These are phyloP conservation scores for Turnera subulata DNA, from an alignment of 345 rosid species.

Conservation along the genomic window DNA sequence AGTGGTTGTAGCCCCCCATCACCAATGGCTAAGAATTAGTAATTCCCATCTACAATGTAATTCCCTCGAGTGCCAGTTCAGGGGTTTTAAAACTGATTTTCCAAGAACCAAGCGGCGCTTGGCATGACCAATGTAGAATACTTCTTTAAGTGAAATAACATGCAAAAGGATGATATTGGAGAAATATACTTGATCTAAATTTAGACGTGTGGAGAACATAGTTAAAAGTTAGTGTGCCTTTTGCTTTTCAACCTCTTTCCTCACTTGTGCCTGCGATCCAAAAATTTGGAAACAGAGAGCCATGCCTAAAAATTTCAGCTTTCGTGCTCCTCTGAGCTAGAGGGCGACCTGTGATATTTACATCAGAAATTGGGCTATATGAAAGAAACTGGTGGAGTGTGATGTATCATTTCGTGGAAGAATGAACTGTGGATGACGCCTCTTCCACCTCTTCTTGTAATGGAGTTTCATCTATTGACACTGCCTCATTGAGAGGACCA, in stretches of 20 bases:
- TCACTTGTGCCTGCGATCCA: slow-evolving; percentile 4
- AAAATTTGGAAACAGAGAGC: background rate
- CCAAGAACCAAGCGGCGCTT: no score
- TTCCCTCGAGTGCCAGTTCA: no score
- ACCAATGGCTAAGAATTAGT: no score
- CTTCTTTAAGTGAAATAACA: no score
- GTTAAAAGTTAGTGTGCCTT: no score
- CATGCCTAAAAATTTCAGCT: slow-evolving; percentile 1
- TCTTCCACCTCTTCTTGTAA: slow-evolving; percentile 13
- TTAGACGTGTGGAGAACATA: no score
- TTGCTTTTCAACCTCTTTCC: slow-evolving; percentile 11
- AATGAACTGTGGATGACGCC: slow-evolving; percentile 11
- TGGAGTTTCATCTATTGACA: slow-evolving; percentile 22
- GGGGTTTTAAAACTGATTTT: no score
- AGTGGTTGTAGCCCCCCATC: no score
- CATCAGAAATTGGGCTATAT: slow-evolving; percentile 4
- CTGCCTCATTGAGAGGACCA: slow-evolving; percentile 44
- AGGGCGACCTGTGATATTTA: slow-evolving; percentile 29
- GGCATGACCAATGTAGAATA: no score
- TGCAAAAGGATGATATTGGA: no score
- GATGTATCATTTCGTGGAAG: slow-evolving; percentile 26
- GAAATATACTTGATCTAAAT: no score
- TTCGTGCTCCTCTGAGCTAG: slow-evolving; percentile 17
- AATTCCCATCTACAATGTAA: no score
- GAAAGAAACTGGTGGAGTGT: slow-evolving; percentile 1